A percentile compares a stretch with the other conserved stretches of the same genome.
phyloP scores from a whole-genome alignment of 2,329 filamentous ascomycete genomes.

The Aphanocladium album region DNA sequence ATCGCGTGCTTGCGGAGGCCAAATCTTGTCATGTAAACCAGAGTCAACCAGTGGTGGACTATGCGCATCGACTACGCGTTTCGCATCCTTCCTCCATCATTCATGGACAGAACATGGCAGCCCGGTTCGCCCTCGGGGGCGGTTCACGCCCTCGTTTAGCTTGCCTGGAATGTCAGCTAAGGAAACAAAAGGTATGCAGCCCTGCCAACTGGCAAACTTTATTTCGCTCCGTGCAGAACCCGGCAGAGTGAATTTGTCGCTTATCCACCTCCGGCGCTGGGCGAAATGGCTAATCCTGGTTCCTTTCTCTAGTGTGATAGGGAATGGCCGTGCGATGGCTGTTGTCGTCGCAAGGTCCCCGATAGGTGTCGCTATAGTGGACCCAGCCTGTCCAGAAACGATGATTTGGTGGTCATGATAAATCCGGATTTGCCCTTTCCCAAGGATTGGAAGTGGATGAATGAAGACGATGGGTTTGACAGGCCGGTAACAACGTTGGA shows the following conservation, averaged over 20 bases:
- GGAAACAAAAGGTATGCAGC: not conserved
- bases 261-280: not conserved
- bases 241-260: not conserved
- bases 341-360: not conserved
- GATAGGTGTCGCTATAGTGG: not conserved
- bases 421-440: not conserved
- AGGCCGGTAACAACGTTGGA: not conserved
- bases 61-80: not conserved
- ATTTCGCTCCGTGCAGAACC: not conserved
- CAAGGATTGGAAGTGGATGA: not conserved
- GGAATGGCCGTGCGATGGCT: not conserved
- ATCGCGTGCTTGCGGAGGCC: not conserved
- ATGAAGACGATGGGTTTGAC: not conserved
- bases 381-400: not conserved
- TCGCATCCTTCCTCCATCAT: not conserved
- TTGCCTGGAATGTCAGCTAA: not conserved
- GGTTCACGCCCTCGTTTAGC: not conserved
- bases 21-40: not conserved
- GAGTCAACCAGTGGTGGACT: not conserved
- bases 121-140: not conserved
- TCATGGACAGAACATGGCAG: not conserved
- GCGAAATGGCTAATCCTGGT: not conserved
- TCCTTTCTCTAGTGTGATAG: not conserved
- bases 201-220: not conserved
- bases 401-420: not conserved